phyloP scores from a whole-genome alignment of 169 alveolate species.

The Plasmodium adleri region DNA sequence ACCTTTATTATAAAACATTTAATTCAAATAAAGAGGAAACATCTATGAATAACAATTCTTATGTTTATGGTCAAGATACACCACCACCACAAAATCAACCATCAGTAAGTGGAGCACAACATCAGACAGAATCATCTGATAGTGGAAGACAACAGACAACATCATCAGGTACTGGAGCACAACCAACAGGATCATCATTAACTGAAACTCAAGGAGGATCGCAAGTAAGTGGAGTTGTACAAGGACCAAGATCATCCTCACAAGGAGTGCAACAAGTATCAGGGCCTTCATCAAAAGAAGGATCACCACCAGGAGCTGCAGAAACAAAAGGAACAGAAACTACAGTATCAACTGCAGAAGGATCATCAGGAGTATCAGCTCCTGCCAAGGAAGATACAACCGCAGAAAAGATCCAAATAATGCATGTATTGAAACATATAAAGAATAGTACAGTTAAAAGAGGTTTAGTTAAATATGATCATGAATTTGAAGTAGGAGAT shows the following conservation, averaged over 20 bases:
- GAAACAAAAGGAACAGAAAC: too few species aligned
- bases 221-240: too few species aligned
- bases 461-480: constrained; percentile 51
- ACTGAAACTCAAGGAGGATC: too few species aligned
- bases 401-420: constrained; percentile 17
- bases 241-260: too few species aligned
- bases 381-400: not conserved
- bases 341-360: not conserved
- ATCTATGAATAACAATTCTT: not conserved
- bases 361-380: too few species aligned
- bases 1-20: constrained; percentile 5
- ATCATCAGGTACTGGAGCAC: too few species aligned
- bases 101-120: too few species aligned
- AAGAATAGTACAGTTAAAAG: constrained; percentile 8
- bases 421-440: constrained; percentile 32
- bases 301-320: not conserved
- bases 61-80: not conserved
- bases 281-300: not conserved
- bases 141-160: too few species aligned
- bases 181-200: too few species aligned
- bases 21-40: not conserved
- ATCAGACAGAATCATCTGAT: too few species aligned
- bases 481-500: constrained; percentile 1
- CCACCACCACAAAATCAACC: not conserved
- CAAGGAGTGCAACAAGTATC: too few species aligned